Evolutionary conservation across 2,329 filamentous ascomycete species (phyloP), one percentile per base, ranked within the genome.

Genomic region (Venturia asperata): DNA sequence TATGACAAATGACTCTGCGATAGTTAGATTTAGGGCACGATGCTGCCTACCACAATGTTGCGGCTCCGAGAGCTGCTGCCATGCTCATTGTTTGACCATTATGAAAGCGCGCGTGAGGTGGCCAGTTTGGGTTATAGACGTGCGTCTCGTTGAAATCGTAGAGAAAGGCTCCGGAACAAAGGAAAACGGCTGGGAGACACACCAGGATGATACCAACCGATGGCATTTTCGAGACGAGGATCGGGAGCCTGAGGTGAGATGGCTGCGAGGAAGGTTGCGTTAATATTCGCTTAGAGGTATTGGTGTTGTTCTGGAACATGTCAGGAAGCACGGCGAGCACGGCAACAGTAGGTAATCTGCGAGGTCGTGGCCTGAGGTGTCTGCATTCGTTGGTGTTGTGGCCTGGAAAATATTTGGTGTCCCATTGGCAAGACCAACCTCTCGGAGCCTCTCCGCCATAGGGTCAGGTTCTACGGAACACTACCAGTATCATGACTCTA

Each of bases 41-140:
- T 61, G 6, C 10, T n/a, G 30, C 52, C 52, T 58, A 58, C 52
- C 52, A 58, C 6, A 58, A 1, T 37, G 52, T 58, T 11, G 63
- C 9, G 68, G 69, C 27, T 71, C 69, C 66, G 69, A 76, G 5
- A 72, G 69, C 63, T 75, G 77, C 68, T 77, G 81, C 0, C 64
- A 66, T 66, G 39, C 60, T 63, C 64, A 66, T 66, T 27, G 64
- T 66, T 47, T 66, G 64, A 39, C 64, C 64, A 77, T 65, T 10
- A 74, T 77, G 1, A 72, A 64, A 5, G 65, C 77, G 76, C 6
- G 80, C 80, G 70, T 83, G 80, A 0, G 79, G 79, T 1, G 79
- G 76, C 80, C 80, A 83, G 63, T 71, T 70, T 0, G 79, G 79
- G 68, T 83, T 82, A 63, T 73, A 72, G 66, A 82, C 73, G 71